Base-by-base conservation (phyloP, 2,329 filamentous ascomycete species). In the Hypoxylon sp. region DNA sequence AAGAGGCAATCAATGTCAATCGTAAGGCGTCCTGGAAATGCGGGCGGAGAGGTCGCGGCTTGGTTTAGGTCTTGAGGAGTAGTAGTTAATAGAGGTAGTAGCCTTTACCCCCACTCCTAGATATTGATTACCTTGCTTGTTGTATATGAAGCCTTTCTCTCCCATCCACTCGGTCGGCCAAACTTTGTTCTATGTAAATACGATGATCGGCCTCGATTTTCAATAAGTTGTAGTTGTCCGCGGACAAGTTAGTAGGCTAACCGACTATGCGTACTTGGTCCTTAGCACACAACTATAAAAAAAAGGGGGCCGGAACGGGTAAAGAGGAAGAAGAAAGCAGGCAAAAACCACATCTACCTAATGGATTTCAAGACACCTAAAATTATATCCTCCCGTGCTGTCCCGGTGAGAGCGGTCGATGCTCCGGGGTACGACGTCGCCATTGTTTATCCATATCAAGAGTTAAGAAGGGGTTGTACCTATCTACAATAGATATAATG, bases 351-450 rank as follows among this genome's bases (percentile, higher is more conserved):
- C 47, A 35, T 24, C 7, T 35, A 27, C 17, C 24, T 37, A 17
- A n/a, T 13, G 44, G 27, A 48, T 58, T 27, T 52, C 5, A 48
- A 44, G 52, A 44, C 7, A 19, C 35, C 44, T 27, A 11, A 19
- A 44, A 24, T 46, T 17, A 19, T 11, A 37, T 54, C 2, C 7
- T 19, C 17, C 46, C 21, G 17, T 42, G 13, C 21, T 31, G 6
- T 47, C 3, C 35, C 8, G 50, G 37, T 55, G 42, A 42, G 29
- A 44, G 32, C n/a, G 31, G 62, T 24, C 39, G 5, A 35, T 19
- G 35, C 27, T 56, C 44, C 56, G 42, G 39, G 10, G 44, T 60
- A 21, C 55, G 50, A 55, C 48, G 31, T 48, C 42, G 42, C 55
- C 31, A 58, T 50, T 31, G n/a, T 29, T 29, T 57, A 32, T 6